Base-by-base conservation (phyloP, 2,329 filamentous ascomycete genomes). In the Biscogniauxia sp. region DNA sequence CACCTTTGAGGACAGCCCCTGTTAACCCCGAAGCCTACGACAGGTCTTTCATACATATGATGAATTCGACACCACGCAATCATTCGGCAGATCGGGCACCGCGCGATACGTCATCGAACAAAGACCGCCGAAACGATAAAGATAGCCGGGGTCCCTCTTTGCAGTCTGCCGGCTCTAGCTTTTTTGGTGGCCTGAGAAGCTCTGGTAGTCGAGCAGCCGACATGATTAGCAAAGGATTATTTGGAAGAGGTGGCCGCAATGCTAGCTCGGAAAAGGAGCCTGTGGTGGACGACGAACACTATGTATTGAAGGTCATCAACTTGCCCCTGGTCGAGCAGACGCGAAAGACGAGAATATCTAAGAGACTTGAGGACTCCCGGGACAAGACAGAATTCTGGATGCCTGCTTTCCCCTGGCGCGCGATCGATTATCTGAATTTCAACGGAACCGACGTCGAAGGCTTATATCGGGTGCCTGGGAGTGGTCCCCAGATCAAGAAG, bases 331-430 rank as follows among this genome's bases (percentile, higher is more conserved):
- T 96, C 25, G 90, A 97, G 73, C 94, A 98, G 77, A 93, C 93
- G 6, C 87, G 94, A n/a, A 81, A 88, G 65, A 97, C 94, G 0
- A 86, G 94, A 64, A 97, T 98, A 72, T 96, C 93, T 7, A 96
- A 94, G 76, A 87, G 90, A 28, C 80, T 98, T 51, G 92, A 96
- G 71, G 87, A 91, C 62, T 97, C 93, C 9, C 86, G 89, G 64
- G 94, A 98, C 72, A 97, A 97, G 81, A 98, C 94, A 0, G 94
- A 97, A 72, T 98, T 96, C 72, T 98, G 94, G 94, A 97, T 98
- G 93, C 94, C 94, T 13, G 91, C 93, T 6, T 88, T 98, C 61
- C 93, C 94, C 0, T 97, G 94, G 90, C 85, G 94, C 64, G 96
- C 93, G 61, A 97, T 98, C 66, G 94, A 98, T 77, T 97, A 96